Evolutionary conservation across 495 filamentous ascomycete genomes (phyloP).

Genomic region (Podospora pseudopauciseta): DNA sequence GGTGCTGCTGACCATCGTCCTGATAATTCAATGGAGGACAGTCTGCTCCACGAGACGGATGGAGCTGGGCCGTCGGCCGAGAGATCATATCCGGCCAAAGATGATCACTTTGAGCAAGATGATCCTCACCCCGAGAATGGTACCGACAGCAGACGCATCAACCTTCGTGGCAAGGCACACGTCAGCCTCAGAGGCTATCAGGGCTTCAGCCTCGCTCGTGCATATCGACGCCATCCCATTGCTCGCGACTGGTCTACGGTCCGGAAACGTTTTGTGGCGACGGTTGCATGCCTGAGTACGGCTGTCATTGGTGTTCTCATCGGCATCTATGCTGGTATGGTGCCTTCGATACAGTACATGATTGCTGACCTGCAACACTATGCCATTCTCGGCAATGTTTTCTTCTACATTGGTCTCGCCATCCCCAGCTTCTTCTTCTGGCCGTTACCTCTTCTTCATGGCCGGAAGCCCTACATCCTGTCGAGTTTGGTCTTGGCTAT

Average conservation of each 20-base stretch:
- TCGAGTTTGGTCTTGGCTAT: slow-evolving; percentile 61
- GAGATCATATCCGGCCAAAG: background rate
- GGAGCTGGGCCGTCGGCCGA: slow-evolving; percentile 17
- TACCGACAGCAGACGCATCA: slow-evolving; percentile 24
- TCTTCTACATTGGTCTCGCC: slow-evolving; percentile 64
- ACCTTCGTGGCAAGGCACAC: slow-evolving; percentile 38
- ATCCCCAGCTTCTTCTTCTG: slow-evolving; percentile 65
- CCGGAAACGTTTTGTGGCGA: slow-evolving; percentile 63
- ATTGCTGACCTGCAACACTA: slow-evolving; percentile 62
- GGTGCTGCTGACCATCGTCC: slow-evolving; percentile 17
- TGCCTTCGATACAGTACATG: slow-evolving; percentile 70
- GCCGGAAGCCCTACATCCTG: slow-evolving; percentile 70
- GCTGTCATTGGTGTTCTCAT: slow-evolving; percentile 63
- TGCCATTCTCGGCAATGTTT: slow-evolving; percentile 67
- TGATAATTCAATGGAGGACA: slow-evolving; percentile 7
- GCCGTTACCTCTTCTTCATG: slow-evolving; percentile 73
- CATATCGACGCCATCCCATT: slow-evolving; percentile 50
- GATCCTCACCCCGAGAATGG: background rate
- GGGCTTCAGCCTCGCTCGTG: slow-evolving; percentile 51
- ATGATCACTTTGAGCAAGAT: slow-evolving; percentile 14
- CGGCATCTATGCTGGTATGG: slow-evolving; percentile 72
- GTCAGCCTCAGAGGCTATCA: slow-evolving; percentile 43
- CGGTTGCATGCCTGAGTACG: slow-evolving; percentile 67
- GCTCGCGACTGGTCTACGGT: slow-evolving; percentile 62
- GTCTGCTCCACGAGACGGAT: slow-evolving; percentile 9